A percentile compares a stretch with the other conserved stretches of the same genome.
Evolutionary conservation across 2,329 filamentous ascomycete species (phyloP).

Genomic region (Arthrobotrys sinensis): DNA sequence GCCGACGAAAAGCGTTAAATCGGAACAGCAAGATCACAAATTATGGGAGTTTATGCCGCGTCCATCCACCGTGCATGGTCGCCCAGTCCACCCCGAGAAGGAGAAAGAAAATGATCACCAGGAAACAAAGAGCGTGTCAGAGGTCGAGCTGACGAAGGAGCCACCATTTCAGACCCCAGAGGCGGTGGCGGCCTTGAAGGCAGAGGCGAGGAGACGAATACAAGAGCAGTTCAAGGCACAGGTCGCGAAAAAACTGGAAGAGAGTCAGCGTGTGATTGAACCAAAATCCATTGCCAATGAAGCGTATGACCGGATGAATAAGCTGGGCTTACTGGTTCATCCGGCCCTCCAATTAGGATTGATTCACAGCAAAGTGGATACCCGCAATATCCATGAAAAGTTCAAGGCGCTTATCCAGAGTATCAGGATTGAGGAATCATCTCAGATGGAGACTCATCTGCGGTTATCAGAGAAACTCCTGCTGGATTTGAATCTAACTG

Average conservation of each 20-base stretch:
- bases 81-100: not conserved
- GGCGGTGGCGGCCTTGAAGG: constrained; percentile 37
- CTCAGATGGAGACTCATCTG: constrained; percentile 42
- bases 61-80: constrained; percentile 32
- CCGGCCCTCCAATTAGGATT: constrained; percentile 50
- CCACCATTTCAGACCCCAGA: constrained; percentile 28
- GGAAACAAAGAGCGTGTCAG: constrained; percentile 40
- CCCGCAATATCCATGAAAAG: constrained; percentile 47
- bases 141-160: constrained; percentile 31
- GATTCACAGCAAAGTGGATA: constrained; percentile 38
- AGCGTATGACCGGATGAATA: constrained; percentile 41
- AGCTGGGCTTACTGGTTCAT: constrained; percentile 35
- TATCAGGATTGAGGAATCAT: constrained; percentile 45
- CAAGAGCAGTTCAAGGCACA: constrained; percentile 59
- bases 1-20: constrained; percentile 4
- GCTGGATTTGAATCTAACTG: constrained; percentile 40
- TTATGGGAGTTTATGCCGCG: constrained; percentile 40
- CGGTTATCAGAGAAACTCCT: constrained; percentile 38
- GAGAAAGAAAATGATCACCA: not conserved
- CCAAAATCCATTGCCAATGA: constrained; percentile 37
- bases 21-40: constrained; percentile 4
- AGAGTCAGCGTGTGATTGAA: constrained; percentile 49
- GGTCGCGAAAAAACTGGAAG: constrained; percentile 47
- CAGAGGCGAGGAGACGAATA: constrained; percentile 46
- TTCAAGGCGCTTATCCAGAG: constrained; percentile 36